Evolutionary conservation across 2,329 filamentous ascomycete species (phyloP).

Genomic region (Myriosclerotinia curreyana): DNA sequence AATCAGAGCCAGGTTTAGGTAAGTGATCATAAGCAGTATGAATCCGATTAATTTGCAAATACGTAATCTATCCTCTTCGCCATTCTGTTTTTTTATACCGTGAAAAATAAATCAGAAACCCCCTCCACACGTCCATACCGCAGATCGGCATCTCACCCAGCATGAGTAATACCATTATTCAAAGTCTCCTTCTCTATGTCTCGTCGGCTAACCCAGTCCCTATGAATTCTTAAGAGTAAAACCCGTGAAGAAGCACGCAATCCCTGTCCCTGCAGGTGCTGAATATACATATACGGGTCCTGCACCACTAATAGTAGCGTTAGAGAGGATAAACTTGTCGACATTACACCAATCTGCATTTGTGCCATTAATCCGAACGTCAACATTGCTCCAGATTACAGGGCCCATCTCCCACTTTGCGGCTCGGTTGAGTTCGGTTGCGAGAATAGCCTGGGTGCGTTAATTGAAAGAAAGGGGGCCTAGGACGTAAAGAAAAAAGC

Average conservation of each 20-base stretch:
- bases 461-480: background rate
- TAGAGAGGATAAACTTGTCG: background rate
- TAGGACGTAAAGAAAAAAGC: background rate
- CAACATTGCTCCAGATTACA: background rate
- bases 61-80: too few relatives aligned
- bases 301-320: background rate
- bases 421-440: background rate
- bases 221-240: background rate
- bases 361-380: background rate
- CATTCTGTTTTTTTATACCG: background rate
- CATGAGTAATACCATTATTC: too few relatives aligned
- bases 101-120: background rate
- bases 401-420: conserved; percentile 5
- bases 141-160: background rate
- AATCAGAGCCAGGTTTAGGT: background rate
- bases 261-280: background rate
- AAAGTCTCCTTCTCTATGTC: too few relatives aligned
- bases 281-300: background rate
- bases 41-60: too few relatives aligned
- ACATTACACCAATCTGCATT: background rate
- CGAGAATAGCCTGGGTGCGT: background rate
- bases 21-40: background rate
- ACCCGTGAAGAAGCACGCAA: background rate
- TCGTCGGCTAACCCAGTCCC: background rate
- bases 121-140: background rate